Percentiles rank a stretch among this genome's conserved stretches.
phyloP scores from a whole-genome alignment of 208 protist species.

The Dictyostelium gargantuum region DNA sequence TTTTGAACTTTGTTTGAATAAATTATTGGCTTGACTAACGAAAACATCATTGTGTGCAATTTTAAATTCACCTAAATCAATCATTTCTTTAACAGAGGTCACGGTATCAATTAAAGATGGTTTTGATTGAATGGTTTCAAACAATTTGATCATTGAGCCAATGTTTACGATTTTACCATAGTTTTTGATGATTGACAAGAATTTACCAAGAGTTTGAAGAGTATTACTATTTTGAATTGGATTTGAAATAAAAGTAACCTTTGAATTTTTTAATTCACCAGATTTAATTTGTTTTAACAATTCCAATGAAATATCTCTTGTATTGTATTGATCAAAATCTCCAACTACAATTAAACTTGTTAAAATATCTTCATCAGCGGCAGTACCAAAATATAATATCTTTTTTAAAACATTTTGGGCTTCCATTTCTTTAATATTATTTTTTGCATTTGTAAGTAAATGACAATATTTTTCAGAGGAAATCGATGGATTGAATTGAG shows the following conservation, averaged over 20 bases:
- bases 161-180: neutral
- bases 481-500: neutral
- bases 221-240: neutral
- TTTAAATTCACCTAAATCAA: neutral
- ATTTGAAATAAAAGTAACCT: neutral
- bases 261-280: neutral
- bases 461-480: neutral
- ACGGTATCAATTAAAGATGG: neutral
- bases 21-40: neutral
- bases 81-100: neutral
- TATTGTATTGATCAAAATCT: conserved; percentile 9
- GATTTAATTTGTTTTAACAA: neutral
- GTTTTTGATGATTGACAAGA: neutral
- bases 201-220: neutral
- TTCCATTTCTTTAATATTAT: neutral
- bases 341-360: neutral
- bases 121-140: neutral
- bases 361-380: neutral
- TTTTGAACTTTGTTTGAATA: neutral
- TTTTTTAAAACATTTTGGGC: neutral
- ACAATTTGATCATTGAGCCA: neutral
- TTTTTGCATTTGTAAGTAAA: neutral
- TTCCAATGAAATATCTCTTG: neutral
- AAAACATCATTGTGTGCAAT: neutral
- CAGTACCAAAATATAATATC: neutral